Evolutionary conservation across 163 green algal species (phyloP), one percentile per base, ranked within the genome.

Genomic region (Chloroidium sp.): DNA sequence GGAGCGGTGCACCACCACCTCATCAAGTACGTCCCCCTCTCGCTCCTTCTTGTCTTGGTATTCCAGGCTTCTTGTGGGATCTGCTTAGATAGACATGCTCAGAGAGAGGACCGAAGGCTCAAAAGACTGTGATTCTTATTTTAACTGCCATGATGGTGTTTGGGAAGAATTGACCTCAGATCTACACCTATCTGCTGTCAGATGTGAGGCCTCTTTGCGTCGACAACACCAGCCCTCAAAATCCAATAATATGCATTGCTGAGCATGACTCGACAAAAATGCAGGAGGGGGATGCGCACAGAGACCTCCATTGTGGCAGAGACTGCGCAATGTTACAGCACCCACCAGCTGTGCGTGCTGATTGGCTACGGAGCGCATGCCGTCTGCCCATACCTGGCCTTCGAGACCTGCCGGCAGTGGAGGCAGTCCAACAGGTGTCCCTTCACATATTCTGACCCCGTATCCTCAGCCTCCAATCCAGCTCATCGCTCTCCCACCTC

Each of bases 1-100:
- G 96, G 97, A 13, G 94, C 96, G 1, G 94, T 99, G 76, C 96
- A 99, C 89, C 96, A 99, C 88, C 94, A 98, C 90, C 93, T 99
- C 69, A 99, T 99, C 89, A 83, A 78, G 85, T 82, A 75, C 61
- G 74, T 1, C 69, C 8, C 59, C 10, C 75, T 59, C 62, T 74
- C 14, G 62, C 61, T 74, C 61, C 69, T 77, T 61, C 59, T 36
- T 36, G 36, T 36, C 36, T 36, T 36, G 36, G 36, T 36, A 36
- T 36, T 36, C 36, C 36, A 36, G 36, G 36, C 36, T 36, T 36
- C 36, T 36, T 36, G 36, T 36, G 36, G 36, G 36, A 36, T 36
- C 36, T 36, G 36, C 36, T 36, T 36, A 36, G 36, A 36, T 36
- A 36, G 36, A 36, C 36, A 36, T 36, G 36, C 36, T 36, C 36